Evolutionary conservation across 768 basidiomycete species (phyloP).

Genomic region (Harrya chromipes): DNA sequence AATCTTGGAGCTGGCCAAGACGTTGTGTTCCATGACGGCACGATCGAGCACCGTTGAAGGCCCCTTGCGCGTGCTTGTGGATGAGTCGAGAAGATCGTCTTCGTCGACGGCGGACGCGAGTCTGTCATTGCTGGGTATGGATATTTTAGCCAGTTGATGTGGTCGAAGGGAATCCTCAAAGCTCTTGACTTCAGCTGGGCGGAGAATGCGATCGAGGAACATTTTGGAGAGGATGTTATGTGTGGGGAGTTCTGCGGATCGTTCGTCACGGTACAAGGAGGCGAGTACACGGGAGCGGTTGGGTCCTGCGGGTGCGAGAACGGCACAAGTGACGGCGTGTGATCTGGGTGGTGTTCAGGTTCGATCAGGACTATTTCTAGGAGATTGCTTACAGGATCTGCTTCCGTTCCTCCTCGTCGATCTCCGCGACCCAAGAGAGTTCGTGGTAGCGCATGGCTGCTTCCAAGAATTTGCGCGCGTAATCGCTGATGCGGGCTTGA

Average conservation of each 20-base stretch:
- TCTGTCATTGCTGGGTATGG: constrained; percentile 79
- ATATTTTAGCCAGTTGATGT: constrained; percentile 92
- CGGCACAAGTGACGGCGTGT: constrained; percentile 93
- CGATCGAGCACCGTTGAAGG: constrained; percentile 95
- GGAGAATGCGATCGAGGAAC: constrained; percentile 97
- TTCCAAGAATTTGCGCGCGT: constrained; percentile 88
- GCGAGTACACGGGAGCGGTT: constrained; percentile 92
- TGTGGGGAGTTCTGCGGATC: constrained; percentile 72
- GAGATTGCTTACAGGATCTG: constrained; percentile 73
- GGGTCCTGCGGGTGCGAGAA: constrained; percentile 95
- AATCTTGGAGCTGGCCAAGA: constrained; percentile 93
- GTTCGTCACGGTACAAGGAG: constrained; percentile 91
- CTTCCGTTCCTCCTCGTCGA: constrained; percentile 90
- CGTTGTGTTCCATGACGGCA: constrained; percentile 98
- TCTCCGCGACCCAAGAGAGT: constrained; percentile 83
- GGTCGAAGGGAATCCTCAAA: constrained; percentile 86
- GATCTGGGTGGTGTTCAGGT: constrained; percentile 44
- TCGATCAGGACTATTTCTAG: neutral
- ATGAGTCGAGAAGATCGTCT: constrained; percentile 51
- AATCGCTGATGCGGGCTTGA: constrained; percentile 94
- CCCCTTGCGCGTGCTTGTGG: constrained; percentile 75
- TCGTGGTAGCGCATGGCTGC: constrained; percentile 95
- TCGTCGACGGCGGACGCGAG: constrained; percentile 66
- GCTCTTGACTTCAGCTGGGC: constrained; percentile 81
- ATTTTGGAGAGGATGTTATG: constrained; percentile 95